Evolutionary conservation across 2,329 filamentous ascomycete species (phyloP).

Genomic region (Teratosphaeria destructans): DNA sequence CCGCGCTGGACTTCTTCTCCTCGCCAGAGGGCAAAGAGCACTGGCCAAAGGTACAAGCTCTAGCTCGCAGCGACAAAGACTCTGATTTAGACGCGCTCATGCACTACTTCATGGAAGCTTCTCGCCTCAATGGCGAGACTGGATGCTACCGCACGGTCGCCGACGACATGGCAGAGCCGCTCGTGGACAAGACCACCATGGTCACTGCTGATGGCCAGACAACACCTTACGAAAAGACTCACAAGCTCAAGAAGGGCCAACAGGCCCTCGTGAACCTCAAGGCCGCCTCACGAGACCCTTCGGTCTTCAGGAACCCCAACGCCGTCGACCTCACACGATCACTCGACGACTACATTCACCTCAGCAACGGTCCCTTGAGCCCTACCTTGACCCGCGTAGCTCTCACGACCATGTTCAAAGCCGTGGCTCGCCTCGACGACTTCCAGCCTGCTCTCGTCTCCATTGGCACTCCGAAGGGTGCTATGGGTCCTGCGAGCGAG

Average conservation of each 20-base stretch:
- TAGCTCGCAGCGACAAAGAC: slow-evolving; percentile 36
- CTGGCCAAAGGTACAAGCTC: slow-evolving; percentile 37
- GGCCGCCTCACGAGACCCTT: slow-evolving; percentile 31
- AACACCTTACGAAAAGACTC: slow-evolving; percentile 11
- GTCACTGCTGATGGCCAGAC: slow-evolving; percentile 18
- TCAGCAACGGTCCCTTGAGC: slow-evolving; percentile 33
- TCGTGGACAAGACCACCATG: slow-evolving; percentile 23
- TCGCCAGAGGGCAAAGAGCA: slow-evolving; percentile 33
- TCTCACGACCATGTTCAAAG: slow-evolving; percentile 37
- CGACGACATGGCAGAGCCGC: slow-evolving; percentile 15
- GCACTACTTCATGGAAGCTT: slow-evolving; percentile 41
- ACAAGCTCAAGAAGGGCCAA: slow-evolving; percentile 28
- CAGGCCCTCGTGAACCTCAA: slow-evolving; percentile 34
- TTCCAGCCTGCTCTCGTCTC: slow-evolving; percentile 30
- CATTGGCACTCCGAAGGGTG: slow-evolving; percentile 10
- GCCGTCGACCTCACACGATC: slow-evolving; percentile 28
- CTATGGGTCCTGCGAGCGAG: slow-evolving; percentile 12
- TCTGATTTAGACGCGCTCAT: slow-evolving; percentile 39
- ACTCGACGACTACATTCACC: slow-evolving; percentile 34
- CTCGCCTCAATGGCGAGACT: slow-evolving; percentile 34
- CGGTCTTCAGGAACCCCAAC: slow-evolving; percentile 33
- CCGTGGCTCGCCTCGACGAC: slow-evolving; percentile 30
- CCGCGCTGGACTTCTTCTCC: slow-evolving; percentile 49
- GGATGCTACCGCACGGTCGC: slow-evolving; percentile 30
- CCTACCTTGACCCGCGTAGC: slow-evolving; percentile 33